Evolutionary conservation across 257 asterid genomes (phyloP).

Genomic region (Paulownia fortunei): DNA sequence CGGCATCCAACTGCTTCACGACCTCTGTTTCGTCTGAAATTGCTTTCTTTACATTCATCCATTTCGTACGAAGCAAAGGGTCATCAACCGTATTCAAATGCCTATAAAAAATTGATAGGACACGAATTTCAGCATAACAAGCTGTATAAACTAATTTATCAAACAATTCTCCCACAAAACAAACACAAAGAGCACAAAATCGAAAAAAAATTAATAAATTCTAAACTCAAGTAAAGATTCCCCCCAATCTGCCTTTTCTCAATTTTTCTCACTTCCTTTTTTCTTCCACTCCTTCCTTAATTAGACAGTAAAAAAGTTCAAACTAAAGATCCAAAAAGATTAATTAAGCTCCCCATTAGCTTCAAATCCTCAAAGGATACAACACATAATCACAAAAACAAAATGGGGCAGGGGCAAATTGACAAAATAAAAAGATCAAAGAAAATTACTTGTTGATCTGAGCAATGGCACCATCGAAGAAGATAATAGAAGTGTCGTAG

Average conservation of each 20-base stretch:
- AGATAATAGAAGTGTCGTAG: slow-evolving; percentile 83
- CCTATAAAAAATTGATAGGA: slow-evolving; percentile 44
- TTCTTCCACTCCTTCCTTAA: neutral
- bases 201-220: neutral
- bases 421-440: slow-evolving; percentile 2
- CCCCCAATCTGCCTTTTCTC: slow-evolving; percentile 9
- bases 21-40: slow-evolving; percentile 95
- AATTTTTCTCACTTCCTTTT: neutral
- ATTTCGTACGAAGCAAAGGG: slow-evolving; percentile 80
- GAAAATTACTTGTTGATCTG: slow-evolving; percentile 87
- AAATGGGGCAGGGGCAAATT: neutral
- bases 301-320: neutral
- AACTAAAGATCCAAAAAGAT: neutral
- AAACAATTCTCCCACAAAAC: neutral
- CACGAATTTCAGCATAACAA: slow-evolving; percentile 21
- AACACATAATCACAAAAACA: slow-evolving; percentile 9
- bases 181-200: neutral
- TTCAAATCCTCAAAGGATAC: slow-evolving; percentile 13
- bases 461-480: slow-evolving; percentile 97
- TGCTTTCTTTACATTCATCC: slow-evolving; percentile 95
- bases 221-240: neutral
- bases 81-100: slow-evolving; percentile 88
- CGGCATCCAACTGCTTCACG: slow-evolving; percentile 93
- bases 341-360: slow-evolving; percentile 18
- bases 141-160: neutral